Evolutionary conservation across 441 rosid species (phyloP), one percentile per base, ranked within the genome.

Genomic region (Capsella rubella): DNA sequence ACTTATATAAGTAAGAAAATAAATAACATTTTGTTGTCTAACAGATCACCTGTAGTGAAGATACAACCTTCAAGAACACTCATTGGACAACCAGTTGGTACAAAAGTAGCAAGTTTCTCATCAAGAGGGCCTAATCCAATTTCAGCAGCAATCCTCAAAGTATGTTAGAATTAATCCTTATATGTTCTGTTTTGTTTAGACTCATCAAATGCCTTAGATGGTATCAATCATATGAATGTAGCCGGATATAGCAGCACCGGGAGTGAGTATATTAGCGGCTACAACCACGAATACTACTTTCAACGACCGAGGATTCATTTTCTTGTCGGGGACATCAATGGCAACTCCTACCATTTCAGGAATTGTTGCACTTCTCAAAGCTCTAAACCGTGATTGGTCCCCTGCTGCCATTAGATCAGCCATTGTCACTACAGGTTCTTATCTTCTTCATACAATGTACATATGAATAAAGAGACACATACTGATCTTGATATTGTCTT

Each of bases 191-290:
- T 53, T 55, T 35, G 10, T 16, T 14, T 4, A 56, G 15, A 55
- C 21, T 4, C 39, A 39, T 40, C 6, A 25, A 8, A 14, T 21
- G 3, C 15, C n/a, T 67, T 3, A 37, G 12, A 53, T 13, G 6
- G 34, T 29, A 7, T 15, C 18, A 49, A 32, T 43, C 8, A 6
- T 6, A 16, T 51, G 46, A 60, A 21, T 39, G 31, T 76, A 85
- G 89, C 89, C 87, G 5, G 89, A 80, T 63, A 75, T 83, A 59
- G 83, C 82, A 21, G 89, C 89, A 40, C 89, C 87, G 0, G 84
- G 85, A 35, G 89, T 76, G 45, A 80, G 59, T 70, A 85, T 83
- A 59, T 64, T 85, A 10, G 86, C 84, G 0, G 84, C 85, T 13
- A 75, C 78, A 63, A 47, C 64, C 16, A 75, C 85, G 4, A 56